Percentiles rank a stretch among this genome's conserved stretches.
Evolutionary conservation across 2,329 filamentous ascomycete genomes (phyloP).

Genomic region (Colletotrichum lini): DNA sequence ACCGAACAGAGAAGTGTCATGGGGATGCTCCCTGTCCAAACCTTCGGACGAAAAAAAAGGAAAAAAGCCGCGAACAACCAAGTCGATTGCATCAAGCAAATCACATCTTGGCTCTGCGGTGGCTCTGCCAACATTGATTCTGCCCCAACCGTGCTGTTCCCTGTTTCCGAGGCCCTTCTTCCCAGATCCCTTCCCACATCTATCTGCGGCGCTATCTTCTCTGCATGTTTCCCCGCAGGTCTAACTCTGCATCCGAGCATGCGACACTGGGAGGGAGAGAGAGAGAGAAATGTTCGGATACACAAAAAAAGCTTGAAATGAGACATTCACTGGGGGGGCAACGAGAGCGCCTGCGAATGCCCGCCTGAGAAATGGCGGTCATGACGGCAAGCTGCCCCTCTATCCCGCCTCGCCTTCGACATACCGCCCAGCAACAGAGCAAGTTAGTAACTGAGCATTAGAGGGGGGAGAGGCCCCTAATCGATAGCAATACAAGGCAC

Average conservation of each 20-base stretch:
- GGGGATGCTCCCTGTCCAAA: conserved; percentile 14
- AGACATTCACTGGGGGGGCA: neutral
- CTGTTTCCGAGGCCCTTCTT: conserved; percentile 20
- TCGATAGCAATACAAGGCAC: conserved; percentile 17
- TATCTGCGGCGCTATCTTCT: conserved; percentile 8
- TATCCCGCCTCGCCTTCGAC: neutral
- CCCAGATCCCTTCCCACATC: conserved; percentile 24
- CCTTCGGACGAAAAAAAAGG: conserved; percentile 22
- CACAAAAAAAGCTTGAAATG: neutral
- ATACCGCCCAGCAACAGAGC: conserved; percentile 3
- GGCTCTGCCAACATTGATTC: neutral
- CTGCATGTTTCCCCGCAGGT: neutral
- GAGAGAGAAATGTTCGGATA: neutral
- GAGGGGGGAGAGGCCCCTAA: neutral
- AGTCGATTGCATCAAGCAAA: neutral
- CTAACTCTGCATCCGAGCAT: neutral
- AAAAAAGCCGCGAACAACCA: conserved; percentile 5
- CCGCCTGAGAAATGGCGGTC: conserved; percentile 18
- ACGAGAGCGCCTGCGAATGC: neutral
- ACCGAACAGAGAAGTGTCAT: conserved; percentile 19
- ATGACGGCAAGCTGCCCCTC: neutral
- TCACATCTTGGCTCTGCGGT: conserved; percentile 14
- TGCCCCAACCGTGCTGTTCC: conserved; percentile 31
- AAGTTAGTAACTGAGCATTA: no score
- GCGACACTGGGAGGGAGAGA: no score